Percentiles rank a stretch among this genome's conserved stretches.
These are phyloP conservation scores for Tulasnella sp. DNA, from an alignment of 768 basidiomycete genomes.

Conservation along the genomic window DNA sequence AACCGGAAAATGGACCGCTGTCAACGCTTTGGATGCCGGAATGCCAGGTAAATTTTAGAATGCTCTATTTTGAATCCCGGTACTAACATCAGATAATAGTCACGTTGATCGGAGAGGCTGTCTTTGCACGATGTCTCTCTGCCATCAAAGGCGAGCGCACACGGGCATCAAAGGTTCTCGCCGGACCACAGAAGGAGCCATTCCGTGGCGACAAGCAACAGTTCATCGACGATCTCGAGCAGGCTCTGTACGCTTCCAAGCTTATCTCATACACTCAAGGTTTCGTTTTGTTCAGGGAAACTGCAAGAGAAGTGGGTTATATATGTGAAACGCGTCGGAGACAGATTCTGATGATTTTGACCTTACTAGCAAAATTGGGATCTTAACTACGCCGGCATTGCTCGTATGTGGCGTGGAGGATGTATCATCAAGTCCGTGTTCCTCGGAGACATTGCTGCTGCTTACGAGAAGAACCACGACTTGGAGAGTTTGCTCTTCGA, in stretches of 20 bases:
- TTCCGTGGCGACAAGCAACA: conserved; percentile 98
- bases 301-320: conserved; percentile 68
- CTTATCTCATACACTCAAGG: conserved; percentile 99
- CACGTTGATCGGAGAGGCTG: conserved; percentile 97
- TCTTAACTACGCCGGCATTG: conserved; percentile 95
- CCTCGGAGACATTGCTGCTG: conserved; percentile 81
- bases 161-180: conserved; percentile 81
- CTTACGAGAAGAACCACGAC: conserved; percentile 71
- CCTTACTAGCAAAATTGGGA: conserved; percentile 43
- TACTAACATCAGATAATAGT: conserved; percentile 37
- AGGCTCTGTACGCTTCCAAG: conserved; percentile 98
- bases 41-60: conserved; percentile 46
- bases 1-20: conserved; percentile 99
- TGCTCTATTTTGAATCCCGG: conserved; percentile 12
- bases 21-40: conserved; percentile 88
- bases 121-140: conserved; percentile 96
- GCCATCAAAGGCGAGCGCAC: conserved; percentile 92
- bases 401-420: conserved; percentile 98
- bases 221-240: conserved; percentile 98
- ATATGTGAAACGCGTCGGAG: not conserved
- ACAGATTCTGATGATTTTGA: not conserved
- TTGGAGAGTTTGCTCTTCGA: conserved; percentile 91
- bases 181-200: conserved; percentile 79
- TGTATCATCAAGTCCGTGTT: conserved; percentile 99
- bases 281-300: conserved; percentile 98